Conservation (phyloP, 1,284 basidiomycete species). For the Gymnopus androsaceus region DNA sequence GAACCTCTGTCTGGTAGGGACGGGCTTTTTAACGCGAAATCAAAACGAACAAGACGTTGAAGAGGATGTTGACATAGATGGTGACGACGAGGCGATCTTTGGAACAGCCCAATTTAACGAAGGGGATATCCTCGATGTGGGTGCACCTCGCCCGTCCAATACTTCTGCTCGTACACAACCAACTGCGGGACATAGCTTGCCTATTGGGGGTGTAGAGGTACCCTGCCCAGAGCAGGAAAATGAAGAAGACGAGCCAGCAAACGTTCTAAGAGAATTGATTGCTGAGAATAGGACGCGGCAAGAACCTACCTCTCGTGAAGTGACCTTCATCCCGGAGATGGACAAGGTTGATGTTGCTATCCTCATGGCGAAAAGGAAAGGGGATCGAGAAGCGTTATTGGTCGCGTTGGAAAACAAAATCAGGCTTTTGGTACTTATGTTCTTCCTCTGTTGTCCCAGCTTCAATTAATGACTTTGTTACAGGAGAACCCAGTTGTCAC, state of each 20-base stretch:
- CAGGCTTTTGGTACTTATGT: constrained; percentile 54
- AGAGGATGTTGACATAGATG: constrained; percentile 77
- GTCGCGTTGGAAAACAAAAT: constrained; percentile 63
- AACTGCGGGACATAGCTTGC: constrained; percentile 3
- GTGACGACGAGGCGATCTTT: constrained; percentile 66
- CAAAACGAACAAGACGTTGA: constrained; percentile 62
- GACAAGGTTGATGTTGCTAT: constrained; percentile 54
- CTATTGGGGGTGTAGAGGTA: constrained; percentile 9
- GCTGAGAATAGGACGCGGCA: constrained; percentile 49
- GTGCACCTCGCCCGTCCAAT: not conserved
- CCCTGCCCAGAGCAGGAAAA: constrained; percentile 38
- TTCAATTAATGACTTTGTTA: not conserved
- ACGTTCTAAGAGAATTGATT: constrained; percentile 51
- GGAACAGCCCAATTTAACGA: constrained; percentile 76
- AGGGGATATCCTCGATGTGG: constrained; percentile 52
- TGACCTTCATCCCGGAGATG: constrained; percentile 44
- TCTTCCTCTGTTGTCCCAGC: constrained; percentile 1
- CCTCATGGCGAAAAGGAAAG: constrained; percentile 46
- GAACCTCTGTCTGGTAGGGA: constrained; percentile 37
- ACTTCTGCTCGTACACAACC: constrained; percentile 18
- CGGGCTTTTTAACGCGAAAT: constrained; percentile 67
- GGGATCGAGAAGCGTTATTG: constrained; percentile 50
- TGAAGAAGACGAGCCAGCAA: constrained; percentile 27
- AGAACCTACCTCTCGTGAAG: constrained; percentile 34
- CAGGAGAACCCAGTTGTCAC: constrained; percentile 45